Conservation (phyloP, 176 grass and related monocot genomes). For the Phoenix roebelenii region DNA sequence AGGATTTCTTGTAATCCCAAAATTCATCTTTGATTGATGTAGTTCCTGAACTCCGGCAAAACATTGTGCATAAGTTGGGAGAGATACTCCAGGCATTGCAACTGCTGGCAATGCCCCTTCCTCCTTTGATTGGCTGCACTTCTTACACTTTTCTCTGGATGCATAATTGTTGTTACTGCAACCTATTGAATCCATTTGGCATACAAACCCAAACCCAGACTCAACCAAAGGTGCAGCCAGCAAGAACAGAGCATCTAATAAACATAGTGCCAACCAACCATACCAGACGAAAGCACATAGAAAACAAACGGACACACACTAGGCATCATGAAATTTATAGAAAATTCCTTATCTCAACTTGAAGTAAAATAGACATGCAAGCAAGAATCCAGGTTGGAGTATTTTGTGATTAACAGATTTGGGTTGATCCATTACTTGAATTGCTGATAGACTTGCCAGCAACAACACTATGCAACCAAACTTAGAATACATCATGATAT, state of each 20-base stretch:
- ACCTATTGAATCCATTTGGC: constrained; percentile 70
- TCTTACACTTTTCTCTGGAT: constrained; percentile 99
- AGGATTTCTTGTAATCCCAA: constrained; percentile 36
- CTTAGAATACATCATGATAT: no score
- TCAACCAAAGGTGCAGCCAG: constrained; percentile 36
- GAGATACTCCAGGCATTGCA: constrained; percentile 57
- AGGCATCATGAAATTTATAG: not conserved
- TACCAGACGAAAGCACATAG: constrained; percentile 47
- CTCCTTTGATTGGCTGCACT: constrained; percentile 86
- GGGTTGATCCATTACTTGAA: no score
- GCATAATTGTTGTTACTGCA: constrained; percentile 99
- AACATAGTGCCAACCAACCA: constrained; percentile 58
- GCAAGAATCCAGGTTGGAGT: no score
- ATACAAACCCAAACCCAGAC: constrained; percentile 34
- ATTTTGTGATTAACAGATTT: no score
- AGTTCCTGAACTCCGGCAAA: constrained; percentile 45
- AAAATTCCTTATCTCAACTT: no score
- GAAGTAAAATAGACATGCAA: no score
- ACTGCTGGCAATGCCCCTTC: constrained; percentile 82
- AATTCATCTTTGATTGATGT: constrained; percentile 62
- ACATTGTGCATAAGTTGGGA: constrained; percentile 70
- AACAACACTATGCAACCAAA: no score
- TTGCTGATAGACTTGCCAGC: no score
- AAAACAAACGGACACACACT: constrained; percentile 41
- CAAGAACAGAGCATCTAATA: constrained; percentile 38